These are phyloP conservation scores for Epichloe gansuensis DNA, from an alignment of 2,329 filamentous ascomycete species.

Conservation along the genomic window DNA sequence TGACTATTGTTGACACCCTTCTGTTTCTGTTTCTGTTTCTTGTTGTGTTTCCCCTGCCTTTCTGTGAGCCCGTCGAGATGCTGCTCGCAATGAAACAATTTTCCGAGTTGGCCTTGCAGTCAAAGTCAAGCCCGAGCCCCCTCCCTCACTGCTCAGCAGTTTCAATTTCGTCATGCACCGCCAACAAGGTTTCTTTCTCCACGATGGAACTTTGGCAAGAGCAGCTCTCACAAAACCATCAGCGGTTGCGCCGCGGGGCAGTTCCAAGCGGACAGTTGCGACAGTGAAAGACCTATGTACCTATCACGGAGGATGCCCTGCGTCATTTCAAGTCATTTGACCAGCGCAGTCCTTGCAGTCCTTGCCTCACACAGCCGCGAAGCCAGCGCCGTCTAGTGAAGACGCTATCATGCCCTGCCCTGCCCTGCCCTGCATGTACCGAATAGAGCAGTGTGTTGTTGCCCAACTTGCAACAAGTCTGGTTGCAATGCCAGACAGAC, in stretches of 20 bases:
- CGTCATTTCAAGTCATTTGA: conserved; percentile 1
- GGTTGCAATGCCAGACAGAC: too few relatives aligned
- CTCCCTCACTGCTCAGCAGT: background rate
- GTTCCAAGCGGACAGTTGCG: background rate
- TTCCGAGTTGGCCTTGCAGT: background rate
- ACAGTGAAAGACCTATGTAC: too few relatives aligned
- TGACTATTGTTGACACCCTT: background rate
- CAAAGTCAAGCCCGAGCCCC: background rate
- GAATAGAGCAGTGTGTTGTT: background rate
- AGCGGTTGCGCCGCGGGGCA: background rate
- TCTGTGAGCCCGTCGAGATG: background rate
- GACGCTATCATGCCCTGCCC: background rate
- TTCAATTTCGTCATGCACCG: background rate
- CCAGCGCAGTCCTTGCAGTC: background rate
- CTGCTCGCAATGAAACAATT: background rate
- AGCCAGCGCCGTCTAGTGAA: background rate
- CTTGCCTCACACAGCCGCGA: background rate
- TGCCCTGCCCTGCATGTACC: too few relatives aligned
- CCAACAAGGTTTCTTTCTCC: background rate
- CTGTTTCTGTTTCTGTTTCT: background rate
- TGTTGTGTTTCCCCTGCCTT: background rate
- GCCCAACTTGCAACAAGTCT: too few relatives aligned
- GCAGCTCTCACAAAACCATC: background rate
- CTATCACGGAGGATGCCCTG: background rate
- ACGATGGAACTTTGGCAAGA: background rate